Evolutionary conservation across 2,329 filamentous ascomycete species (phyloP).

Genomic region (Daldinia sp.): DNA sequence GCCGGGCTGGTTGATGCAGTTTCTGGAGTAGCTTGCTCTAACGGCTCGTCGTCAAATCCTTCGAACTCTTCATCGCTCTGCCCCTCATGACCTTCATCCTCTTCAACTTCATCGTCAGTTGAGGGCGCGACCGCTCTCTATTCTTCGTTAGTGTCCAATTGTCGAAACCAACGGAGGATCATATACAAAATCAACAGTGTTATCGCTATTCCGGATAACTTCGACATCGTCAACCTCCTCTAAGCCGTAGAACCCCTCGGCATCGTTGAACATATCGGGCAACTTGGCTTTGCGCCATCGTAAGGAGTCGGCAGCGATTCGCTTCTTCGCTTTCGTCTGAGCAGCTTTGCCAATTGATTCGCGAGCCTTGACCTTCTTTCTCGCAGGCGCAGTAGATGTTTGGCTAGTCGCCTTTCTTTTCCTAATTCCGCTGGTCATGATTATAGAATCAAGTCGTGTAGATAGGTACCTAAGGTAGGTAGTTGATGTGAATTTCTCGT

Average conservation of each 20-base stretch:
- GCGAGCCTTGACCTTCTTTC: slow-evolving; percentile 37
- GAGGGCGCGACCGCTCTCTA: slow-evolving; percentile 40
- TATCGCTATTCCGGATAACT: slow-evolving; percentile 71
- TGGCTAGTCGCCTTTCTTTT: slow-evolving; percentile 40
- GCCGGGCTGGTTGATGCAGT: slow-evolving; percentile 32
- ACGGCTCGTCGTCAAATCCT: slow-evolving; percentile 67
- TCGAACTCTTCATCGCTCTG: slow-evolving; percentile 64
- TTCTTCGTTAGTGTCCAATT: slow-evolving; percentile 27
- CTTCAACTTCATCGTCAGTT: slow-evolving; percentile 27
- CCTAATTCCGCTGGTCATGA: slow-evolving; percentile 38
- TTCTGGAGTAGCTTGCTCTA: slow-evolving; percentile 32
- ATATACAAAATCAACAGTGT: slow-evolving; percentile 64
- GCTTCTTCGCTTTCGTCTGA: slow-evolving; percentile 50
- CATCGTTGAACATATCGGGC: slow-evolving; percentile 82
- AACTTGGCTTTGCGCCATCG: slow-evolving; percentile 69
- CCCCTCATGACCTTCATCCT: slow-evolving; percentile 15
- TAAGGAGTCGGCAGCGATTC: slow-evolving; percentile 58
- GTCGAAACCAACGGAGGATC: neutral
- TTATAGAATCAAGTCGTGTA: neutral
- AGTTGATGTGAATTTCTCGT: neutral
- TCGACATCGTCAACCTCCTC: slow-evolving; percentile 94
- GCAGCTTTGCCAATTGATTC: slow-evolving; percentile 7
- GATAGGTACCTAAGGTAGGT: too few species aligned
- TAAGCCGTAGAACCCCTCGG: slow-evolving; percentile 91
- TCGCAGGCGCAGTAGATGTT: slow-evolving; percentile 34